Evolutionary conservation across 179 eudicot genomes (phyloP).

Genomic region (Spergularia azorica): DNA sequence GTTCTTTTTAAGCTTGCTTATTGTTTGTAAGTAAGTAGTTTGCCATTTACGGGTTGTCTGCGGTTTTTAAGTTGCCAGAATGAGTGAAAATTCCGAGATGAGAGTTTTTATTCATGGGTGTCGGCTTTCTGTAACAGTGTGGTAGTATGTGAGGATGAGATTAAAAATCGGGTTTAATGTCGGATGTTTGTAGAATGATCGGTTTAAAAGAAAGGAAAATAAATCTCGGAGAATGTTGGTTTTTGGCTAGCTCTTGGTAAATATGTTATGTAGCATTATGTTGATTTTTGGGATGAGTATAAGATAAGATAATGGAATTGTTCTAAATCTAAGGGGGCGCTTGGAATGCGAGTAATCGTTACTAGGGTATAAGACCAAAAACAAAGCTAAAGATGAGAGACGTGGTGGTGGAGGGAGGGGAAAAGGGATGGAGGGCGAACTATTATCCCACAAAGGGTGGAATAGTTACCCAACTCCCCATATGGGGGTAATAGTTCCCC

Average conservation of each 20-base stretch:
- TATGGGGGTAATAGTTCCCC: too few species aligned
- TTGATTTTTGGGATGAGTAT: background rate
- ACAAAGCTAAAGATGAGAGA: too few species aligned
- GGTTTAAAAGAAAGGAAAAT: background rate
- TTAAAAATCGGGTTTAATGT: background rate
- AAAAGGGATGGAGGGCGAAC: too few species aligned
- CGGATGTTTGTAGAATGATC: too few species aligned
- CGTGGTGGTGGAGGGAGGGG: too few species aligned
- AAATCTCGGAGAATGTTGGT: background rate
- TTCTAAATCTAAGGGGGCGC: too few species aligned
- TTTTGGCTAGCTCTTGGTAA: background rate
- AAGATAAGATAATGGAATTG: too few species aligned
- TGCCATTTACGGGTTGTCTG: background rate
- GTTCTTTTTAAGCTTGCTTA: slow-evolving; percentile 7
- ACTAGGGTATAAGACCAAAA: too few species aligned
- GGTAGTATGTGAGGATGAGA: background rate
- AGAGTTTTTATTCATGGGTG: background rate
- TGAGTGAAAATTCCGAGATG: background rate
- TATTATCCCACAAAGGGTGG: too few species aligned
- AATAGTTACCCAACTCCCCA: too few species aligned
- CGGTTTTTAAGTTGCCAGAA: background rate
- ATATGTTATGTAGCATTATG: background rate
- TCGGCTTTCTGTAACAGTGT: slow-evolving; percentile 2
- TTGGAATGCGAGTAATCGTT: too few species aligned
- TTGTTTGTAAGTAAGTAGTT: background rate